A percentile compares a stretch with the other conserved stretches of the same genome.
These are phyloP conservation scores for Podospora comata DNA, from an alignment of 495 filamentous ascomycete species.

Conservation along the genomic window DNA sequence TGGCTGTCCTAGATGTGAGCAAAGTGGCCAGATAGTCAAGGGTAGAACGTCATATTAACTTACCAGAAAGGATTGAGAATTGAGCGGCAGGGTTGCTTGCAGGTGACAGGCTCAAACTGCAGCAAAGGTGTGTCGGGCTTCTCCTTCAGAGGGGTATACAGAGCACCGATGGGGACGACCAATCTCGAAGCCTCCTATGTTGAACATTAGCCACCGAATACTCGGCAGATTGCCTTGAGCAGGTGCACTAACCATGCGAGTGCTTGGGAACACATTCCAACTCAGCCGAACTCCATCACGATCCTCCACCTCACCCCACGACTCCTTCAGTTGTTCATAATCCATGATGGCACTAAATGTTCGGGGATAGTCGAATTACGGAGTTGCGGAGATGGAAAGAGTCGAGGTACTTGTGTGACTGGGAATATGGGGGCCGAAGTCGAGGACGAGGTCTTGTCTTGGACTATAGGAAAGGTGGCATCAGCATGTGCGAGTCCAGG, in stretches of 20 bases:
- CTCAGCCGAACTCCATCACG: constrained; percentile 94
- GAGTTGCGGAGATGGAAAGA: background rate
- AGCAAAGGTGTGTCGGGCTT: constrained; percentile 84
- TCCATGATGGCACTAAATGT: constrained; percentile 42
- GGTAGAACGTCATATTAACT: constrained; percentile 20
- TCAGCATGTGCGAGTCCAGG: constrained; percentile 19
- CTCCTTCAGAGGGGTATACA: constrained; percentile 96
- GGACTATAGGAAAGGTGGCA: constrained; percentile 30
- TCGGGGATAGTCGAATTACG: background rate
- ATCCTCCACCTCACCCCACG: constrained; percentile 96
- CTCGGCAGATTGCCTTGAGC: background rate
- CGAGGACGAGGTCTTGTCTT: background rate
- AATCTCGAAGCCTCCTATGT: constrained; percentile 88
- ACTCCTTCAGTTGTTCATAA: constrained; percentile 75
- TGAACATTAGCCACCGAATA: constrained; percentile 22
- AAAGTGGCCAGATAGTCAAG: constrained; percentile 13
- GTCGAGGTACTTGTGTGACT: background rate
- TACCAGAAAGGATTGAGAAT: constrained; percentile 98
- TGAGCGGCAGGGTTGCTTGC: constrained; percentile 93
- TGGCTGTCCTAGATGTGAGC: constrained; percentile 57
- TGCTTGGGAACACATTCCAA: constrained; percentile 99
- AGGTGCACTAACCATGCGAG: constrained; percentile 70
- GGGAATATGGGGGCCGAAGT: background rate
- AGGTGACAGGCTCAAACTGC: constrained; percentile 95
- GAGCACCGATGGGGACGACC: constrained; percentile 93